Evolutionary conservation across 192 early-diverging fungal species (phyloP).

Genomic region (Chytriomyces hyalinus): DNA sequence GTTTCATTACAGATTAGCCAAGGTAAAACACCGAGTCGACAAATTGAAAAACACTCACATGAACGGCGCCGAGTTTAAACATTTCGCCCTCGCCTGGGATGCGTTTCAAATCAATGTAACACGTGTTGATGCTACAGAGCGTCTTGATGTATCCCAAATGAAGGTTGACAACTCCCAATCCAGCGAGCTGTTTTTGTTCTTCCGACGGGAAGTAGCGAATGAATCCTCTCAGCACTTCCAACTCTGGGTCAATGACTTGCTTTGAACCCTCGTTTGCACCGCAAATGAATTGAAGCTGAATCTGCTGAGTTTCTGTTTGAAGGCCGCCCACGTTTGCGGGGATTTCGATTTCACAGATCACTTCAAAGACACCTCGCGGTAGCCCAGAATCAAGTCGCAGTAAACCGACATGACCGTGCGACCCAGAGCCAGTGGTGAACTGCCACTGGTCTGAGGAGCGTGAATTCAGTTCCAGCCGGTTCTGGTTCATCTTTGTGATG

Average conservation of each 20-base stretch:
- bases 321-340: conserved; percentile 12
- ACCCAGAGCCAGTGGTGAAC: conserved; percentile 38
- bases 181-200: conserved; percentile 35
- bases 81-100: conserved; percentile 37
- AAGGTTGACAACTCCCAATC: conserved; percentile 32
- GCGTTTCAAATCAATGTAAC: conserved; percentile 39
- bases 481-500: conserved; percentile 7
- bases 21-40: neutral
- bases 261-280: conserved; percentile 8
- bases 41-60: conserved; percentile 27
- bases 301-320: neutral
- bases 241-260: conserved; percentile 30
- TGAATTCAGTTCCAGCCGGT: conserved; percentile 16
- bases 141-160: conserved; percentile 37
- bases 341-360: conserved; percentile 39
- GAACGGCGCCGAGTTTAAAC: conserved; percentile 34
- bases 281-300: conserved; percentile 37
- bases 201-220: conserved; percentile 34
- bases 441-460: conserved; percentile 33
- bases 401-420: conserved; percentile 38
- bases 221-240: conserved; percentile 38
- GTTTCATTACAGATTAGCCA: neutral
- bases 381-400: conserved; percentile 29
- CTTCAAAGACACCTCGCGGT: conserved; percentile 36
- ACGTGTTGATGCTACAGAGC: conserved; percentile 29